Percentiles rank a stretch among this genome's conserved stretches.
These are phyloP conservation scores for Microbotryum saponariae DNA, from an alignment of 1,284 basidiomycete genomes.

Conservation along the genomic window DNA sequence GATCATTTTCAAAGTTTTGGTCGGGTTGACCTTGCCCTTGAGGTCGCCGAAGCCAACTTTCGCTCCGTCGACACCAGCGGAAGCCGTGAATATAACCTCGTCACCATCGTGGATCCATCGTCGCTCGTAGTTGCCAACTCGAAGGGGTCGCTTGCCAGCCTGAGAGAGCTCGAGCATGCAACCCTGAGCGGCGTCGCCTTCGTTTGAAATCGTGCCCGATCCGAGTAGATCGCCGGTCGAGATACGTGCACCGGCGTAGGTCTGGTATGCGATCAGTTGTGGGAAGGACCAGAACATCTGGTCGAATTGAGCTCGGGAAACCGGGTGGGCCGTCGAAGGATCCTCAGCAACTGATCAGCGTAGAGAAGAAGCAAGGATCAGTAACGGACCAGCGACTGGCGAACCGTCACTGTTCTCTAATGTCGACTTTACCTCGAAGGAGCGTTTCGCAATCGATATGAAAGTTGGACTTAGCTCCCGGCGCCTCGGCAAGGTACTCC, in stretches of 20 bases:
- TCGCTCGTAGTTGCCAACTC: constrained; percentile 2
- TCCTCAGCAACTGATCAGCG: neutral
- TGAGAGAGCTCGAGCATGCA: constrained; percentile 9
- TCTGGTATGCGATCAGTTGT: constrained; percentile 36
- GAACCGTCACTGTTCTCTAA: no score
- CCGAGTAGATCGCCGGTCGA: constrained; percentile 35
- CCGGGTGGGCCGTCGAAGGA: neutral
- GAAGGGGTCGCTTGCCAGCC: constrained; percentile 7
- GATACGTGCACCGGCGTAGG: constrained; percentile 30
- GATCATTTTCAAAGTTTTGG: neutral
- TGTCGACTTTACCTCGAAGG: neutral
- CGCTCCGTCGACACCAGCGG: neutral
- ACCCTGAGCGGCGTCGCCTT: neutral
- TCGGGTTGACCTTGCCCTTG: constrained; percentile 3
- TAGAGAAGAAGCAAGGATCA: neutral
- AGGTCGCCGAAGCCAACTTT: constrained; percentile 12
- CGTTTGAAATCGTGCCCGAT: constrained; percentile 33
- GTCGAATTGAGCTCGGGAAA: constrained; percentile 6
- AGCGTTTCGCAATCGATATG: neutral
- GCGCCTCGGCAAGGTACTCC: neutral
- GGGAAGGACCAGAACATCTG: constrained; percentile 8
- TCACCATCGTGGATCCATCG: constrained; percentile 14
- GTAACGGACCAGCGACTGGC: neutral
- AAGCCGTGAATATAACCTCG: constrained; percentile 9
- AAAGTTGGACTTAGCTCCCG: constrained; percentile 1